Base-by-base conservation (phyloP, 2,329 filamentous ascomycete genomes). In the Berkeleyomyces rouxiae region DNA sequence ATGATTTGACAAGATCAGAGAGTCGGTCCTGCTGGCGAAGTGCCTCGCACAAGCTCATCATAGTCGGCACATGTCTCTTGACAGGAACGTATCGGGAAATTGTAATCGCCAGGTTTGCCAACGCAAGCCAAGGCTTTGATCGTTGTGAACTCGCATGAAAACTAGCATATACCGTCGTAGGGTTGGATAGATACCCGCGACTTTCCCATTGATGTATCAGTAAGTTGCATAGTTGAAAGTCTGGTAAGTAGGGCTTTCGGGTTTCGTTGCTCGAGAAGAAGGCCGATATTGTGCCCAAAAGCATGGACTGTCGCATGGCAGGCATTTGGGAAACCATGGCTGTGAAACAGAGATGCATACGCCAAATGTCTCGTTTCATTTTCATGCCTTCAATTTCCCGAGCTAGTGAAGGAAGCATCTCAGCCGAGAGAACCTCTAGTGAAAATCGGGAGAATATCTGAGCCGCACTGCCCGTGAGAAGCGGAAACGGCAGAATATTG, bases 171-270 rank as follows among this genome's bases (percentile, higher is more conserved):
- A 61, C 33, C 9, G 36, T 11, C 10, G 33, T 43, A 10, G 61
- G 43, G 37, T 62, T 46, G 4, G 42, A 40, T 4, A 65, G 10
- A 55, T 65, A 64, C 13, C 64, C 66, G 3, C 62, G 66, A 42
- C 67, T 68, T 10, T 43, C 16, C 67, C 67, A 69, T 7, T 69
- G 66, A 4, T 65, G 65, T 3, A 67, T 57, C 16, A 69, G 49
- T 3, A 69, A 60, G 40, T 61, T 53, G 63, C 66, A 62, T 57
- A 68, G 60, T 39, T 68, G 65, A 39, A 61, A 37, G 33, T 66
- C 65, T 33, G 62, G 33, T 5, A 64, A 6, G 16, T 57, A 59
- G 6, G 49, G 37, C 33, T 49, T 61, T 4, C 44, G 36, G 4
- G 47, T 9, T 23, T 43, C 46, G 46, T 59, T 9, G 31, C 31